These are phyloP conservation scores for Coccinonectria pachysandricola DNA, from an alignment of 2,329 filamentous ascomycete genomes.

Conservation along the genomic window DNA sequence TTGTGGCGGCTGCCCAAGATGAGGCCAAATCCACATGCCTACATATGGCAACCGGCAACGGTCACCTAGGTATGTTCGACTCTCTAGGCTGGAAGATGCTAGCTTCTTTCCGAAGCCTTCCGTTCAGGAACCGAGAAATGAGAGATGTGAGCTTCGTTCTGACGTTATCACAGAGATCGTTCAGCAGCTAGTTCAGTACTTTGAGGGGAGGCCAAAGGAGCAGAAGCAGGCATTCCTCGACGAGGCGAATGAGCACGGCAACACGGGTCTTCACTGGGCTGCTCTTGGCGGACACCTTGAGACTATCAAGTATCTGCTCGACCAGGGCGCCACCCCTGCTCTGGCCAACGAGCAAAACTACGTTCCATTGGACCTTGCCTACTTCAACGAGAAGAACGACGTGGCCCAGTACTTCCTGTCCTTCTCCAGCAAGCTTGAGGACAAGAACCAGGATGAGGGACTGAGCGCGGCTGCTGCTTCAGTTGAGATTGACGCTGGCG, in stretches of 20 bases:
- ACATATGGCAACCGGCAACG: conserved; percentile 91
- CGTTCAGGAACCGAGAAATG: too few relatives aligned
- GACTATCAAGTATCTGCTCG: conserved; percentile 66
- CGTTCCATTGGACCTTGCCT: conserved; percentile 64
- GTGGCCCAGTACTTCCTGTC: conserved; percentile 52
- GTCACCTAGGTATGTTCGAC: conserved; percentile 55
- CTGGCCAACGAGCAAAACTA: conserved; percentile 77
- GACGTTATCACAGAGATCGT: conserved; percentile 40
- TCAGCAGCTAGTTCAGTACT: conserved; percentile 31
- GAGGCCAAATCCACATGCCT: conserved; percentile 68
- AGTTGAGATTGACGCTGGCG: conserved; percentile 28
- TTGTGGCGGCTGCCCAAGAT: conserved; percentile 63
- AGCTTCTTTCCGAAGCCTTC: too few relatives aligned
- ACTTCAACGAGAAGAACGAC: conserved; percentile 56
- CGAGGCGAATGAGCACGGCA: conserved; percentile 67
- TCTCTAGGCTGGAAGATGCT: too few relatives aligned
- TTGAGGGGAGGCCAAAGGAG: conserved; percentile 28
- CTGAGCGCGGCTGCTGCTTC: conserved; percentile 29
- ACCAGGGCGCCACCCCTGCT: conserved; percentile 65
- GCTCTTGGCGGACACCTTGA: conserved; percentile 79
- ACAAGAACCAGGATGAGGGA: conserved; percentile 34
- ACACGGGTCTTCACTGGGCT: conserved; percentile 91
- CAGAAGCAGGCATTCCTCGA: conserved; percentile 49
- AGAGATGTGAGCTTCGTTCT: too few relatives aligned
- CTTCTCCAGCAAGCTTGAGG: conserved; percentile 38